Conservation (phyloP, 2,329 filamentous ascomycete species). For the Arthrobotrys entomopaga region DNA sequence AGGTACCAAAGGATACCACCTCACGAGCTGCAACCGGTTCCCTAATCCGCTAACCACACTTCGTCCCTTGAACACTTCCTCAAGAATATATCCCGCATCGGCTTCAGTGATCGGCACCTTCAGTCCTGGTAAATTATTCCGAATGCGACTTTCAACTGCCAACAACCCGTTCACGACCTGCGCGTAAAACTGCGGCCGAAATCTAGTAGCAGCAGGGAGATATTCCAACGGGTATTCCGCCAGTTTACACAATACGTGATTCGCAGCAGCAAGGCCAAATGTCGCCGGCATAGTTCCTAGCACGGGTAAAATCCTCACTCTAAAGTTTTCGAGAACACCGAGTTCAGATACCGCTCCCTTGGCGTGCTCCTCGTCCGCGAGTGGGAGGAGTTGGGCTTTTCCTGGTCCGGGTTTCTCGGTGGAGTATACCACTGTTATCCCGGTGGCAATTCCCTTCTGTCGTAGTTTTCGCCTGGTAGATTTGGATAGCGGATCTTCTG, state of each 20-base stretch:
- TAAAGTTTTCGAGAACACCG: slow-evolving; percentile 88
- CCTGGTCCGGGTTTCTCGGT: slow-evolving; percentile 89
- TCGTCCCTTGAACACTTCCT: slow-evolving; percentile 85
- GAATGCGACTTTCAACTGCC: slow-evolving; percentile 69
- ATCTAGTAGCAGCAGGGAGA: slow-evolving; percentile 75
- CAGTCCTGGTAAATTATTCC: slow-evolving; percentile 79
- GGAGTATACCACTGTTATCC: slow-evolving; percentile 91
- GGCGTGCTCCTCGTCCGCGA: slow-evolving; percentile 82
- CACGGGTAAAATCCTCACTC: slow-evolving; percentile 92
- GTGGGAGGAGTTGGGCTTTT: slow-evolving; percentile 86
- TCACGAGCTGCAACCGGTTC: slow-evolving; percentile 79
- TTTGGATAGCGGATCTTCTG: slow-evolving; percentile 87
- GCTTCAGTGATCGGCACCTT: slow-evolving; percentile 80
- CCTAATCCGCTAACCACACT: slow-evolving; percentile 84
- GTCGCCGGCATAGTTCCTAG: slow-evolving; percentile 97
- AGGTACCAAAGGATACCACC: slow-evolving; percentile 70
- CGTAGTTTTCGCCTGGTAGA: slow-evolving; percentile 84
- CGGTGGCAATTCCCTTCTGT: slow-evolving; percentile 78
- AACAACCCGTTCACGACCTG: slow-evolving; percentile 80
- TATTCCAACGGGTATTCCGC: slow-evolving; percentile 87
- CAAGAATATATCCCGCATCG: slow-evolving; percentile 86
- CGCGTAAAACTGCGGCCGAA: slow-evolving; percentile 88
- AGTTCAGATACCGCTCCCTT: slow-evolving; percentile 75
- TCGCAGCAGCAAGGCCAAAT: slow-evolving; percentile 90
- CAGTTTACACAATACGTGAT: slow-evolving; percentile 87